Evolutionary conservation across 2,329 filamentous ascomycete genomes (phyloP).

Genomic region (Nemania diffusa): DNA sequence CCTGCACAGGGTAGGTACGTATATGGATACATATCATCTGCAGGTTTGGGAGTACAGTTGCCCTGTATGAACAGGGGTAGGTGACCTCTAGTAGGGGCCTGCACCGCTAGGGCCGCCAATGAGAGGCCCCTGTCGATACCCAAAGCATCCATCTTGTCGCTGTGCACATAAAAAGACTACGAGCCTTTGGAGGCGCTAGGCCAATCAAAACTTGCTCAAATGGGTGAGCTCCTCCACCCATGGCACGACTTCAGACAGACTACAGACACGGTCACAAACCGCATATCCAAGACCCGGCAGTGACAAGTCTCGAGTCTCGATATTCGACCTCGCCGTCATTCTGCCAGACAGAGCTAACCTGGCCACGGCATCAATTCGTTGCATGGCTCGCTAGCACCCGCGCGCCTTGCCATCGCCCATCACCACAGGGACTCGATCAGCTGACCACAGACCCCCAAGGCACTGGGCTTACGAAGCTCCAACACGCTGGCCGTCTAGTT

Average conservation of each 20-base stretch:
- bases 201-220: constrained; percentile 62
- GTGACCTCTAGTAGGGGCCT: constrained; percentile 22
- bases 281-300: constrained; percentile 26
- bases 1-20: neutral
- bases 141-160: constrained; percentile 33
- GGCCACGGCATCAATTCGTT: constrained; percentile 9
- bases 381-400: neutral
- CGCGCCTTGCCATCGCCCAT: constrained; percentile 10
- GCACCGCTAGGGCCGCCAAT: constrained; percentile 35
- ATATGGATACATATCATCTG: neutral
- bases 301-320: constrained; percentile 20
- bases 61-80: constrained; percentile 13
- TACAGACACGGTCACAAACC: constrained; percentile 29
- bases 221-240: constrained; percentile 43
- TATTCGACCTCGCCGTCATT: constrained; percentile 10
- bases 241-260: constrained; percentile 39
- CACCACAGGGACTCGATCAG: constrained; percentile 31
- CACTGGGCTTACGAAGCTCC: constrained; percentile 6
- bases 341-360: constrained; percentile 5
- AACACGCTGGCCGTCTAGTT: constrained; percentile 4
- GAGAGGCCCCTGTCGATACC: constrained; percentile 31
- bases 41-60: constrained; percentile 3
- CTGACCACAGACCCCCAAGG: constrained; percentile 22
- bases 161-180: constrained; percentile 35
- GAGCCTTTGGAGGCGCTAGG: constrained; percentile 41